phyloP scores from a whole-genome alignment of 2,329 filamentous ascomycete species.

The Apiospora aurea region DNA sequence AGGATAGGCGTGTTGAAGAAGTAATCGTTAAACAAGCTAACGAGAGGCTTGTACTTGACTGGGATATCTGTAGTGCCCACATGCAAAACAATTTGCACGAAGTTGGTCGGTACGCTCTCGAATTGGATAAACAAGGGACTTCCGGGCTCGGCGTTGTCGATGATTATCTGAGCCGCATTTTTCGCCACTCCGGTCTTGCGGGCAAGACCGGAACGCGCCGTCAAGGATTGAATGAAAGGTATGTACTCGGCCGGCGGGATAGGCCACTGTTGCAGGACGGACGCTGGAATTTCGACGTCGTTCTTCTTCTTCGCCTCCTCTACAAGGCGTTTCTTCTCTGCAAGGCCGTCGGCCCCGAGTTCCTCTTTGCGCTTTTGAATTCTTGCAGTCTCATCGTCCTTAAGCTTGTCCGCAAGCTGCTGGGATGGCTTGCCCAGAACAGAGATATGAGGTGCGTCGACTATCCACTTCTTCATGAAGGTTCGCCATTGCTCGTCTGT shows the following conservation, averaged over 20 bases:
- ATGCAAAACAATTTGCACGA: constrained; percentile 84
- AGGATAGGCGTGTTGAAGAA: constrained; percentile 93
- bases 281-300: constrained; percentile 82
- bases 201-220: constrained; percentile 82
- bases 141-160: constrained; percentile 71
- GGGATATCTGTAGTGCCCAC: constrained; percentile 81
- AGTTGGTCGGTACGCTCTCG: constrained; percentile 91
- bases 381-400: constrained; percentile 79
- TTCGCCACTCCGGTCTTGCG: constrained; percentile 70
- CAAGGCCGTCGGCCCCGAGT: constrained; percentile 82
- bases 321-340: constrained; percentile 75
- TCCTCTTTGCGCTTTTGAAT: constrained; percentile 79
- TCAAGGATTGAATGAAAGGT: constrained; percentile 89
- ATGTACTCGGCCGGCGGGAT: constrained; percentile 90
- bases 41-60: constrained; percentile 81
- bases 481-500: constrained; percentile 81
- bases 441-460: constrained; percentile 85
- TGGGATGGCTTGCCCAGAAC: constrained; percentile 87
- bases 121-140: constrained; percentile 95
- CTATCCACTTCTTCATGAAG: constrained; percentile 84
- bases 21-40: constrained; percentile 85
- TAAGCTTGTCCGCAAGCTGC: constrained; percentile 80
- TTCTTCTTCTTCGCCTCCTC: constrained; percentile 88
- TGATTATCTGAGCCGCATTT: constrained; percentile 75
- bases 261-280: constrained; percentile 80